Conservation (phyloP, 257 asterid genomes). For the Petunia secreta region DNA sequence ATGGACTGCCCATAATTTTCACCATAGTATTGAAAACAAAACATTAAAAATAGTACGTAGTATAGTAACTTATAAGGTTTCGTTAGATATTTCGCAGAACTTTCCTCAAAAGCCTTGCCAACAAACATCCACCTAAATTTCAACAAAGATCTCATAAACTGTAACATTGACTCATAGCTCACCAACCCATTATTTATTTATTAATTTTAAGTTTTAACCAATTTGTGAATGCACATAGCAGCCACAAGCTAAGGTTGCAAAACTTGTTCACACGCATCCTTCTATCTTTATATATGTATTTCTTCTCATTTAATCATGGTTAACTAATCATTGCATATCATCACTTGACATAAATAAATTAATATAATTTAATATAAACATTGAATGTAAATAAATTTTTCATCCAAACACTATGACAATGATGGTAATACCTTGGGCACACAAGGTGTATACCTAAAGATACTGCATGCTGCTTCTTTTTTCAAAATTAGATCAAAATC, state of each 20-base stretch:
- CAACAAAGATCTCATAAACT: constrained; percentile 6
- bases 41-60: neutral
- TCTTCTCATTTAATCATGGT: no score
- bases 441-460: no score
- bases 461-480: no score
- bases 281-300: no score
- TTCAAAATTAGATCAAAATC: no score
- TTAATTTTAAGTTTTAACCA: neutral
- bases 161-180: constrained; percentile 3
- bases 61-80: constrained; percentile 8
- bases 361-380: no score
- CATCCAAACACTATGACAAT: no score
- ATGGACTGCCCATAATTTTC: neutral
- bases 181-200: neutral
- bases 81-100: neutral
- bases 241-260: neutral
- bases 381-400: no score
- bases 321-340: no score
- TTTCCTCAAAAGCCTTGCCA: neutral
- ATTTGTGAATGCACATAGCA: neutral
- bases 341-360: no score
- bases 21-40: neutral
- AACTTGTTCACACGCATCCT: neutral
- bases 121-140: constrained; percentile 13
- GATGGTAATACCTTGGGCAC: no score